Evolutionary conservation across 139 green algal species (phyloP).

Genomic region (Coelastrella sp.): DNA sequence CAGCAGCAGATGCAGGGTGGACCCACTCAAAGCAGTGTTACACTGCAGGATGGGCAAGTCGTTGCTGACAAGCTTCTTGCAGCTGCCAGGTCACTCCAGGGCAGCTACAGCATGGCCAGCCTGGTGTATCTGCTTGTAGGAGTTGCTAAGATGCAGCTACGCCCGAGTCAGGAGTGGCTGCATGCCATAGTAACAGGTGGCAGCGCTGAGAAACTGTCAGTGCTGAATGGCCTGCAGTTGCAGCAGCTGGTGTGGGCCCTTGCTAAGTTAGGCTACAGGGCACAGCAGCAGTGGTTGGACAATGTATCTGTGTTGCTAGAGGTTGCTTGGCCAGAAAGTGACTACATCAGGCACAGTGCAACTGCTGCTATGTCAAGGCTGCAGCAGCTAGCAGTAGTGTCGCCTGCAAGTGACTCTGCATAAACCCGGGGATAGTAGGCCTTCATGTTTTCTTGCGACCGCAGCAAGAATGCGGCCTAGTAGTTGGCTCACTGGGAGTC

Average conservation of each 20-base stretch:
- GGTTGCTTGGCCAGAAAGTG: slow-evolving; percentile 4
- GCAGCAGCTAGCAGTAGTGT: not conserved
- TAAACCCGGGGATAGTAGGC: not conserved
- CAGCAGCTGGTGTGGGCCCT: slow-evolving; percentile 45
- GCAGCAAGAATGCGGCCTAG: not conserved
- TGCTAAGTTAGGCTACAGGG: not conserved
- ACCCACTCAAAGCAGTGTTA: no score
- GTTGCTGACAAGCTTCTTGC: slow-evolving; percentile 12
- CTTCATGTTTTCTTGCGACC: not conserved
- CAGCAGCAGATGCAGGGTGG: no score
- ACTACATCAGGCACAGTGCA: slow-evolving; percentile 9
- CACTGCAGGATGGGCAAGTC: not conserved
- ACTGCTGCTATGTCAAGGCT: slow-evolving; percentile 7
- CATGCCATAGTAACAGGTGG: slow-evolving; percentile 4
- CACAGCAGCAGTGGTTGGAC: slow-evolving; percentile 8
- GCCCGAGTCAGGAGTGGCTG: slow-evolving; percentile 36
- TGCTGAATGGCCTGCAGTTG: not conserved
- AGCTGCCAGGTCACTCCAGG: not conserved
- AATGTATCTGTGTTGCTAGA: slow-evolving; percentile 43
- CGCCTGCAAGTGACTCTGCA: not conserved
- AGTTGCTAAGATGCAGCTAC: slow-evolving; percentile 36
- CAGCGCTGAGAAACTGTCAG: slow-evolving; percentile 15
- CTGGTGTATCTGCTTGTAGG: slow-evolving; percentile 29
- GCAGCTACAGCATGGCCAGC: not conserved
- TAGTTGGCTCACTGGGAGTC: no score